Evolutionary conservation across 495 filamentous ascomycete genomes (phyloP).

Genomic region (Xylaria scruposa): DNA sequence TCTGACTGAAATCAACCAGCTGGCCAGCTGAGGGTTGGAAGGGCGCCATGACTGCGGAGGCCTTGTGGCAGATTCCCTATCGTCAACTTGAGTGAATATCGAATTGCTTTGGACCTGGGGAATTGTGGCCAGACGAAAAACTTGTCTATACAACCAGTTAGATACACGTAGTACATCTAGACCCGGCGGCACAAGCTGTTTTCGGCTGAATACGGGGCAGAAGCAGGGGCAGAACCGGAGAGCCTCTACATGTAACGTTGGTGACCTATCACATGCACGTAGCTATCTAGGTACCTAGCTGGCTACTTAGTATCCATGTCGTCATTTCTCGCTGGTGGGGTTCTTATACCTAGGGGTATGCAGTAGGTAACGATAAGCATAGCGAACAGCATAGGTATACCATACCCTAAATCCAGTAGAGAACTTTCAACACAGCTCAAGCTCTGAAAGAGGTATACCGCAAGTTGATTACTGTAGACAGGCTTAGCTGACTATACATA

Average conservation of each 20-base stretch:
- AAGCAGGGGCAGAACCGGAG: background rate
- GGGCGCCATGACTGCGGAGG: conserved; percentile 33
- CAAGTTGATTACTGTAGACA: background rate
- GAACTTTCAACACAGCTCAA: background rate
- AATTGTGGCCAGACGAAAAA: background rate
- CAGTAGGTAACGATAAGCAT: background rate
- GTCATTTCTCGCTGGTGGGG: conserved; percentile 14
- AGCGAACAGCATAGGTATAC: background rate
- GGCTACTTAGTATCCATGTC: conserved; percentile 21
- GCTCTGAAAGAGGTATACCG: background rate
- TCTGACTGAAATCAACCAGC: conserved; percentile 69
- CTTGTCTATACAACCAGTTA: background rate
- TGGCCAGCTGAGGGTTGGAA: conserved; percentile 41
- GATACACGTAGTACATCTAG: background rate
- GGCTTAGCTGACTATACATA: background rate
- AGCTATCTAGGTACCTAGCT: background rate
- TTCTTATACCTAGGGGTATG: background rate
- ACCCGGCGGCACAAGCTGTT: conserved; percentile 8
- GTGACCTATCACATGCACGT: background rate
- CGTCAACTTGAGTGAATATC: background rate
- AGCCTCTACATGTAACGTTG: background rate
- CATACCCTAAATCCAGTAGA: background rate
- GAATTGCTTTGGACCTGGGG: background rate
- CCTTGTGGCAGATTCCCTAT: background rate
- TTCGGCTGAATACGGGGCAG: conserved; percentile 6